phyloP scores from a whole-genome alignment of 2,329 filamentous ascomycete species.

The Penicillium sp. region DNA sequence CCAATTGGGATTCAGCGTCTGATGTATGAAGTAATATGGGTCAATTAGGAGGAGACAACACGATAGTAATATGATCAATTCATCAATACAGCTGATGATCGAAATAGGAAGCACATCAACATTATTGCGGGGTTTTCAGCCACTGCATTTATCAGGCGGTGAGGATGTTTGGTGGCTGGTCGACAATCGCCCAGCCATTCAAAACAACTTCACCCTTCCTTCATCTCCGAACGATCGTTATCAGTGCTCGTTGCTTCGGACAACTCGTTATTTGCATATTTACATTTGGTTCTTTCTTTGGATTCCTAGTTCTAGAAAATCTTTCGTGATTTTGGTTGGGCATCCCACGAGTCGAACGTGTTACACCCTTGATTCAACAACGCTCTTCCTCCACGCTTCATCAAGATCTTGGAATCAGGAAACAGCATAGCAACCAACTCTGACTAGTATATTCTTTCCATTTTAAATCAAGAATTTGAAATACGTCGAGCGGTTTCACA shows the following conservation, averaged over 20 bases:
- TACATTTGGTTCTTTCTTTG: background rate
- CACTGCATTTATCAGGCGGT: constrained; percentile 18
- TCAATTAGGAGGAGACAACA: background rate
- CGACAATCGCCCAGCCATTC: constrained; percentile 20
- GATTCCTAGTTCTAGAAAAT: background rate
- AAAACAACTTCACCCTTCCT: constrained; percentile 21
- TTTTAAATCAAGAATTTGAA: background rate
- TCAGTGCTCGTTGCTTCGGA: constrained; percentile 6
- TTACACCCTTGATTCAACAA: constrained; percentile 16
- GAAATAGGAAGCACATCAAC: constrained; percentile 19
- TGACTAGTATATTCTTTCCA: background rate
- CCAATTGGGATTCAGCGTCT: background rate
- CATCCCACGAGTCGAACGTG: background rate
- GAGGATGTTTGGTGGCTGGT: constrained; percentile 23
- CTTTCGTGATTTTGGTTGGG: background rate
- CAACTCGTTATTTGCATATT: constrained; percentile 1
- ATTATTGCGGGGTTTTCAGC: constrained; percentile 15
- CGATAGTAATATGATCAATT: background rate
- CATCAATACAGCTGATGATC: constrained; percentile 1
- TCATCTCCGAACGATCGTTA: constrained; percentile 11
- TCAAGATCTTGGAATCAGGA: background rate
- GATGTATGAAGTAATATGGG: background rate
- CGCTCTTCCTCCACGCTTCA: background rate
- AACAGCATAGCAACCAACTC: background rate
- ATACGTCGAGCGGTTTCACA: background rate